These are phyloP conservation scores for Salicornia ramosissima DNA, from an alignment of 148 eudicot genomes.

Conservation along the genomic window DNA sequence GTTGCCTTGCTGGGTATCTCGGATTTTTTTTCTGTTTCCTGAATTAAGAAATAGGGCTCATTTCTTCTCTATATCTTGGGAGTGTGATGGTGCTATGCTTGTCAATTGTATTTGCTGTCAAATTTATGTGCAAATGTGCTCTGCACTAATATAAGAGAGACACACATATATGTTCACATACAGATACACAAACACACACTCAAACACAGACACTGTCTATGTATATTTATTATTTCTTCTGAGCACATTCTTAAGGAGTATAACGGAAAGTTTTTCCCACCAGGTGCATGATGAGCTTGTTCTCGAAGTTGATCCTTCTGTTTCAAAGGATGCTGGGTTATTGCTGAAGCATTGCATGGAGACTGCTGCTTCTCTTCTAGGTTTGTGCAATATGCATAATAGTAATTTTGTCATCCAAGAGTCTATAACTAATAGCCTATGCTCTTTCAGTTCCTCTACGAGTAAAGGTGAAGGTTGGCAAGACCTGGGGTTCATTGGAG, in stretches of 20 bases:
- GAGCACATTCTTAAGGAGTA: neutral
- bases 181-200: too few relatives aligned
- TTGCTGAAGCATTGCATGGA: constrained; percentile 83
- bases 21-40: neutral
- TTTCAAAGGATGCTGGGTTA: constrained; percentile 61
- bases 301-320: constrained; percentile 76
- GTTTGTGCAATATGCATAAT: constrained; percentile 32
- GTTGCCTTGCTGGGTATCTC: neutral
- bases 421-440: constrained; percentile 8
- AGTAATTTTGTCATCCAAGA: neutral
- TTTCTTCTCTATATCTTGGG: neutral
- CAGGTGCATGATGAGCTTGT: constrained; percentile 97
- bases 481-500: constrained; percentile 91
- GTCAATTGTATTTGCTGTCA: neutral
- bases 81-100: neutral
- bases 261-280: constrained; percentile 8
- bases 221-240: neutral
- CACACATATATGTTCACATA: too few relatives aligned
- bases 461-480: constrained; percentile 80
- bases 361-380: constrained; percentile 70
- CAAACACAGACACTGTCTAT: too few relatives aligned
- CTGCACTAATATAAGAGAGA: too few relatives aligned
- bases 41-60: neutral
- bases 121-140: neutral
- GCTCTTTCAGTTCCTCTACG: constrained; percentile 68